phyloP scores from a whole-genome alignment of 2,329 filamentous ascomycete species.

The Aureobasidium sp. region DNA sequence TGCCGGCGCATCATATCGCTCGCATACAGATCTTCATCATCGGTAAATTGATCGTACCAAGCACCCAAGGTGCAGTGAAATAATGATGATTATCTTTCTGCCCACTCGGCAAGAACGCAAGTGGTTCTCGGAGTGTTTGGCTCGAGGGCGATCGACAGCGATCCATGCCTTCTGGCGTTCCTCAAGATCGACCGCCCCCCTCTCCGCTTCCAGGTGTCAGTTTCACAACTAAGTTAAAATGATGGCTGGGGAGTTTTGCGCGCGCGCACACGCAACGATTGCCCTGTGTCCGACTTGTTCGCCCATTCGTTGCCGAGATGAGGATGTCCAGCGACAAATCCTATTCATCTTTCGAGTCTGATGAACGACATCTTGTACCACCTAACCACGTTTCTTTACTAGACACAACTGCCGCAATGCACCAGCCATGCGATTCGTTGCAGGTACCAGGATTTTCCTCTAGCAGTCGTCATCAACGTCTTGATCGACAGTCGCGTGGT shows the following conservation, averaged over 20 bases:
- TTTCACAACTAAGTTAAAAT: slow-evolving; percentile 14
- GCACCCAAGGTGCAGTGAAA: neutral
- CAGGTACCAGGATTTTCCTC: slow-evolving; percentile 7
- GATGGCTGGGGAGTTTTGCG: slow-evolving; percentile 11
- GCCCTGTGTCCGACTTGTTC: slow-evolving; percentile 1
- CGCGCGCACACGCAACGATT: neutral
- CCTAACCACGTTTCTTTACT: neutral
- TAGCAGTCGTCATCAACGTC: slow-evolving; percentile 14
- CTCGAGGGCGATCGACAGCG: slow-evolving; percentile 7
- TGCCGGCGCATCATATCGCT: neutral
- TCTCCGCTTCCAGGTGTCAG: slow-evolving; percentile 14
- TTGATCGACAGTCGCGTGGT: slow-evolving; percentile 15
- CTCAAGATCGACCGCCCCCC: slow-evolving; percentile 2
- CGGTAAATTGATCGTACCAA: neutral
- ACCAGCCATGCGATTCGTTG: slow-evolving; percentile 11
- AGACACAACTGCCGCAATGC: neutral
- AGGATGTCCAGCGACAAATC: neutral
- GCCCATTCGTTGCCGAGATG: neutral
- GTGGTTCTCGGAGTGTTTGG: slow-evolving; percentile 10
- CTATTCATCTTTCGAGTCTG: neutral
- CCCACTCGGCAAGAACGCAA: neutral
- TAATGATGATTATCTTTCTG: neutral
- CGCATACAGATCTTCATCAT: neutral
- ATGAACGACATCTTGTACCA: neutral
- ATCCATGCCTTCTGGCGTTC: slow-evolving; percentile 9